Conservation (phyloP, 495 filamentous ascomycete genomes). For the Penicillium pulvis region DNA sequence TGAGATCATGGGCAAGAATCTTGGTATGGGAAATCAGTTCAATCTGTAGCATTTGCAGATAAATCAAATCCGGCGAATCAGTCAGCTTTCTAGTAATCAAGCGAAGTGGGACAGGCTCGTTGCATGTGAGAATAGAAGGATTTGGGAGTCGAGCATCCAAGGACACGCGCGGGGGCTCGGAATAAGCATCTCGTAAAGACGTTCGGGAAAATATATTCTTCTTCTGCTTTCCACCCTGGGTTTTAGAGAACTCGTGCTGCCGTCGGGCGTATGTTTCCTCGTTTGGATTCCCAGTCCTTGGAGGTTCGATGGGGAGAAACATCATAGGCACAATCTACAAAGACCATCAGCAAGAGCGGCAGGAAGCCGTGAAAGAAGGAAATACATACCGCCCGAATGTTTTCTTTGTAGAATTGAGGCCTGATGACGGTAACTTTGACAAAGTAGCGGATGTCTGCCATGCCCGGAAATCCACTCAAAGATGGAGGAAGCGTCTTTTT, state of each 20-base stretch:
- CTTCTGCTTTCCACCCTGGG: slow-evolving; percentile 42
- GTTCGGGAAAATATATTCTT: slow-evolving; percentile 57
- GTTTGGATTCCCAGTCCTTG: slow-evolving; percentile 62
- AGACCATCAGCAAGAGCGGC: slow-evolving; percentile 10
- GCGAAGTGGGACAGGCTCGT: slow-evolving; percentile 78
- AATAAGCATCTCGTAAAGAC: slow-evolving; percentile 28
- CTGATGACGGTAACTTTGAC: slow-evolving; percentile 88
- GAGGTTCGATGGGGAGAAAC: slow-evolving; percentile 92
- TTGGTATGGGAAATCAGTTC: slow-evolving; percentile 76
- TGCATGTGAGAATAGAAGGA: slow-evolving; percentile 87
- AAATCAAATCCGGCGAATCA: slow-evolving; percentile 63
- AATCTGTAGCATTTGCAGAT: slow-evolving; percentile 78
- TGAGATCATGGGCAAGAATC: slow-evolving; percentile 72
- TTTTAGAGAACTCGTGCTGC: slow-evolving; percentile 69
- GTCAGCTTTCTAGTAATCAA: slow-evolving; percentile 74
- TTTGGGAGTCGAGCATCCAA: slow-evolving; percentile 85
- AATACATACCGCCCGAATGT: slow-evolving; percentile 63
- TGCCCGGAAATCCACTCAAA: slow-evolving; percentile 74
- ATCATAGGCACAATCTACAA: slow-evolving; percentile 62
- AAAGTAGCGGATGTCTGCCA: slow-evolving; percentile 90
- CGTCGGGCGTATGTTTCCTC: slow-evolving; percentile 84
- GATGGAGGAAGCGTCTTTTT: slow-evolving; percentile 88
- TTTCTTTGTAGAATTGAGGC: slow-evolving; percentile 82
- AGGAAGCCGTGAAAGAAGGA: not conserved
- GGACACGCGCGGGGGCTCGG: slow-evolving; percentile 52